Base-by-base conservation (phyloP, 768 basidiomycete genomes). In the Chalciporus chontae region DNA sequence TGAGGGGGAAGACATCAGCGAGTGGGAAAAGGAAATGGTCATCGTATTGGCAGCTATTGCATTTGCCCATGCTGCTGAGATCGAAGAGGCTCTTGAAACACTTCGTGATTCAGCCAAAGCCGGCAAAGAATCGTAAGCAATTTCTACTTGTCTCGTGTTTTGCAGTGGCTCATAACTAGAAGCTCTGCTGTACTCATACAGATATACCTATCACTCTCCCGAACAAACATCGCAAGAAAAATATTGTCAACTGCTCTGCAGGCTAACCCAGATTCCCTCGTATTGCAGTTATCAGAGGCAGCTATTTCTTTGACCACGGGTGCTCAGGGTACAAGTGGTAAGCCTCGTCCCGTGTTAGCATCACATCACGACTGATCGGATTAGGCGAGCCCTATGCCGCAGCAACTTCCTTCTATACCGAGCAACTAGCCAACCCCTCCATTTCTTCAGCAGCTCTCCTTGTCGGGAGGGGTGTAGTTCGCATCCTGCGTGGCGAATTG, bases 51-150 rank as follows among this genome's bases (percentile, higher is more conserved):
- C 90, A 26, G 92, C 85, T n/a, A 91, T 86, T 11, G 90, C 91
- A 1, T 95, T 95, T 66, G 78, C 84, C 14, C 73, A 80, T 29
- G 89, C 89, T 14, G 87, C 85, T 2, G 94, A 96, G 69, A 70
- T 88, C 10, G 94, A 96, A 68, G 94, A 97, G 69, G 94, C 93
- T 2, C 71, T 96, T 21, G 94, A 95, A 68, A 94, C 90, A 0
- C 75, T 97, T 27, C 84, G 84, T 8, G 79, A 78, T 38, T 64
- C 78, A 6, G 85, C 83, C 42, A 81, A 81, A 27, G 79, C 85
- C 54, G 88, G 90, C 58, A 77, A 93, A 32, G 94, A 97, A 75
- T 88, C 90, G 93, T 94, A 68, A 59, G 90, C 18, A 21, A 24
- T 46, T 41, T 50, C 43, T 14, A 9, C 13, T 18, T 36, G 36